A percentile compares a stretch with the other conserved stretches of the same genome.
These are phyloP conservation scores for Lasiodiplodia theobromae DNA, from an alignment of 2,329 filamentous ascomycete species.

Conservation along the genomic window DNA sequence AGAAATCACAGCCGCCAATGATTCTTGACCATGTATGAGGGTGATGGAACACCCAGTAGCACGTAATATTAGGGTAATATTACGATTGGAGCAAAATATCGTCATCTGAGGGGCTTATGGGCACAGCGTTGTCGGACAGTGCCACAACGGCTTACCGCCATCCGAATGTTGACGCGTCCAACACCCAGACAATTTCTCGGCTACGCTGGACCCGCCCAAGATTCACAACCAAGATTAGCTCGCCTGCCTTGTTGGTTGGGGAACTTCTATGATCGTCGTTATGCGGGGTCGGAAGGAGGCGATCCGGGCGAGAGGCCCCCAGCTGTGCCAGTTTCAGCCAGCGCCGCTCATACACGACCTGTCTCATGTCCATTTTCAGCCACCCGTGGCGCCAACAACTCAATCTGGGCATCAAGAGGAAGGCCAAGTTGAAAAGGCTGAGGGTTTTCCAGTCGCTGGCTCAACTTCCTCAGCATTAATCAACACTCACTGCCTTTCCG, in stretches of 20 bases:
- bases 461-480: neutral
- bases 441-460: neutral
- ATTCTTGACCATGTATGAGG: neutral
- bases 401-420: neutral
- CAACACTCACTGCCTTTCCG: neutral
- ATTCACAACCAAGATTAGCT: neutral
- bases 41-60: neutral
- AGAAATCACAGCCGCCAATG: neutral
- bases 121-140: neutral
- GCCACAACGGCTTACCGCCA: neutral
- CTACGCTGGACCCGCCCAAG: neutral
- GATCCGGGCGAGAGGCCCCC: slow-evolving; percentile 12
- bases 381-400: neutral
- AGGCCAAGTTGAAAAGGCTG: slow-evolving; percentile 5
- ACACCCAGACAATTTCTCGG: slow-evolving; percentile 5
- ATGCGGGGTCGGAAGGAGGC: slow-evolving; percentile 24
- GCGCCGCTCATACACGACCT: neutral
- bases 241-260: neutral
- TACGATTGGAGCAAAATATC: neutral
- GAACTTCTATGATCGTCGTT: slow-evolving; percentile 2
- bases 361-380: slow-evolving; percentile 21
- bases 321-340: slow-evolving; percentile 19
- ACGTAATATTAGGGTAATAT: no score
- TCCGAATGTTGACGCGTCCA: slow-evolving; percentile 6
- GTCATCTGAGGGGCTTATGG: neutral